phyloP scores from a whole-genome alignment of 2,329 filamentous ascomycete genomes.

The Cercospora sesami region DNA sequence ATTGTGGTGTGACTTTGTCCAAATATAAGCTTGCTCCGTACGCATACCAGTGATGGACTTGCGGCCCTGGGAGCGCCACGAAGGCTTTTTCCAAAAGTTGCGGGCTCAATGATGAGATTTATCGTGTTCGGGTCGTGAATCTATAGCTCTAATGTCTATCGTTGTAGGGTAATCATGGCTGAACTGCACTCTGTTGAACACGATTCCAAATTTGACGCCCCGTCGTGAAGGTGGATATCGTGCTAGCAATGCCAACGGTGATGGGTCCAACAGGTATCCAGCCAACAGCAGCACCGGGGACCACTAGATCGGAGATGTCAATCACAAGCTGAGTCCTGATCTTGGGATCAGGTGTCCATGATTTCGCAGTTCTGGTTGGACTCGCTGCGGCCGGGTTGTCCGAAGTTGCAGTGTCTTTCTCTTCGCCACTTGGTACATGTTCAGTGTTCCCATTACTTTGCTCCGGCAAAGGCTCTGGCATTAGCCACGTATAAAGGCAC shows the following conservation, averaged over 20 bases:
- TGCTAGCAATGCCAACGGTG: constrained; percentile 59
- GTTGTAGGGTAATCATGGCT: neutral
- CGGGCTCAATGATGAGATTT: neutral
- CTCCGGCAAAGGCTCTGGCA: neutral
- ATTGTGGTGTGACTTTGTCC: constrained; percentile 28
- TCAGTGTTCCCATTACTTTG: neutral
- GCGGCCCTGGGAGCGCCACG: neutral
- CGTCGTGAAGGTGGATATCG: constrained; percentile 63
- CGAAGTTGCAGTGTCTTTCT: neutral
- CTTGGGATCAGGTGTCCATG: neutral
- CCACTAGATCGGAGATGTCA: constrained; percentile 61
- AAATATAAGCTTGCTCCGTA: constrained; percentile 26
- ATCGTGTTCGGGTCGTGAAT: neutral
- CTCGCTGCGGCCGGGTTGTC: neutral
- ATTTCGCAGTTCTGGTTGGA: neutral
- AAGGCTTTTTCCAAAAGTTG: neutral
- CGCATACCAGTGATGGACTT: constrained; percentile 18
- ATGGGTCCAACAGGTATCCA: constrained; percentile 58
- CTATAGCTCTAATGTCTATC: neutral
- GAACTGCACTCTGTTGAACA: constrained; percentile 25
- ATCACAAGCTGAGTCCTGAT: constrained; percentile 52
- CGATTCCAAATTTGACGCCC: constrained; percentile 59
- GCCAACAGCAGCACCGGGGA: constrained; percentile 61
- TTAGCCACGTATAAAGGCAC: constrained; percentile 40
- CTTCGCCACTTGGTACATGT: neutral